Percentiles rank a stretch among this genome's conserved stretches.
Evolutionary conservation across 306 rosid genomes (phyloP).

Genomic region (Alnus rubra): DNA sequence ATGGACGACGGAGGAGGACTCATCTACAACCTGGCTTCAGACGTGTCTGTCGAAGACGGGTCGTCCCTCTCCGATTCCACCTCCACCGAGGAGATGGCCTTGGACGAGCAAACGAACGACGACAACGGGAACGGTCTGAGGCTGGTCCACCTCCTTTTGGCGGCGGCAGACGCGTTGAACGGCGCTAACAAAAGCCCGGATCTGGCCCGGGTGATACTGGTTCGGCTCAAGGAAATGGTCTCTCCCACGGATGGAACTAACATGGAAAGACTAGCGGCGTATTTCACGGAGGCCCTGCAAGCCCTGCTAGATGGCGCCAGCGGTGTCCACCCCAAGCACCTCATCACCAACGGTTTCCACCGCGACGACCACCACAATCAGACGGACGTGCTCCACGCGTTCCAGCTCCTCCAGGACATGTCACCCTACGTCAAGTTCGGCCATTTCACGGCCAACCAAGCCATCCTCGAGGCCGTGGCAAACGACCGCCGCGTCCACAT

Average conservation of each 20-base stretch:
- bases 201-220: constrained; percentile 90
- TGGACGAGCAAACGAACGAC: constrained; percentile 17
- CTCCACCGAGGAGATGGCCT: neutral
- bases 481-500: constrained; percentile 75
- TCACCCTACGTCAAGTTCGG: constrained; percentile 83
- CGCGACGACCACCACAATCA: constrained; percentile 37
- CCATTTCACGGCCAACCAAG: constrained; percentile 96
- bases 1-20: constrained; percentile 27
- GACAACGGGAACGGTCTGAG: constrained; percentile 60
- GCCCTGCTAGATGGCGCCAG: constrained; percentile 58
- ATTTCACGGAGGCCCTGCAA: constrained; percentile 70
- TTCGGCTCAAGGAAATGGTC: constrained; percentile 89
- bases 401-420: constrained; percentile 89
- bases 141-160: constrained; percentile 73
- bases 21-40: neutral
- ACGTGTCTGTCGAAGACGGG: constrained; percentile 20
- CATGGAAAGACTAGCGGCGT: constrained; percentile 84
- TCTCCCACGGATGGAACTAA: constrained; percentile 62
- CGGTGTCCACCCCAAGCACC: constrained; percentile 37
- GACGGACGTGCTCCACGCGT: constrained; percentile 62
- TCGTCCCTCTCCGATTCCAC: constrained; percentile 35
- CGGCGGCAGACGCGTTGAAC: constrained; percentile 82
- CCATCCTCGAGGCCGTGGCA: constrained; percentile 68
- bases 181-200: constrained; percentile 61
- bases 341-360: constrained; percentile 29